These are phyloP conservation scores for Curvularia hawaiiensis DNA, from an alignment of 2,329 filamentous ascomycete genomes.

Conservation along the genomic window DNA sequence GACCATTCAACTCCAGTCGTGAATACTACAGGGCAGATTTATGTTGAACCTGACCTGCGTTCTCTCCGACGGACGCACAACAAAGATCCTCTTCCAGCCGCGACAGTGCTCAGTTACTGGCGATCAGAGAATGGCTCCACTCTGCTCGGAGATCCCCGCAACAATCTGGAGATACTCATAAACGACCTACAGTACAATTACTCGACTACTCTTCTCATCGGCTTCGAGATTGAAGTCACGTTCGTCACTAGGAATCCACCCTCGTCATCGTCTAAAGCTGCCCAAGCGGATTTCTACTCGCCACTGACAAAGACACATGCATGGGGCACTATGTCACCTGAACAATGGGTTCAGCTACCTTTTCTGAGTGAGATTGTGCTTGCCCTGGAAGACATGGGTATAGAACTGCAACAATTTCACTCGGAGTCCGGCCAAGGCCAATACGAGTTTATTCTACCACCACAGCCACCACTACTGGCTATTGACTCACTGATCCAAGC, in stretches of 20 bases:
- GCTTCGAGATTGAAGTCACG: slow-evolving; percentile 83
- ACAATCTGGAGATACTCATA: slow-evolving; percentile 54
- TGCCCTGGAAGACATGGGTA: slow-evolving; percentile 64
- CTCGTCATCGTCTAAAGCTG: slow-evolving; percentile 28
- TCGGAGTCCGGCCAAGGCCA: slow-evolving; percentile 75
- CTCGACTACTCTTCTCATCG: slow-evolving; percentile 66
- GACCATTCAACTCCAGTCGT: slow-evolving; percentile 63
- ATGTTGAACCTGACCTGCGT: slow-evolving; percentile 67
- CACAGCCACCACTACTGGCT: slow-evolving; percentile 66
- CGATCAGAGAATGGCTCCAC: slow-evolving; percentile 59
- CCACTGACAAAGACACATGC: slow-evolving; percentile 68
- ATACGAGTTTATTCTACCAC: slow-evolving; percentile 76
- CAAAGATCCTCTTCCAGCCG: slow-evolving; percentile 55
- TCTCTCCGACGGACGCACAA: slow-evolving; percentile 63
- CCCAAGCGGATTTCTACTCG: slow-evolving; percentile 34
- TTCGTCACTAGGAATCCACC: slow-evolving; percentile 61
- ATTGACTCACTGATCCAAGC: slow-evolving; percentile 74
- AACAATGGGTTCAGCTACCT: slow-evolving; percentile 64
- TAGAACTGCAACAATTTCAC: slow-evolving; percentile 75
- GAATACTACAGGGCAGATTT: slow-evolving; percentile 67
- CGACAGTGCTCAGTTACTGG: slow-evolving; percentile 72
- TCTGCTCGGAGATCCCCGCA: slow-evolving; percentile 65
- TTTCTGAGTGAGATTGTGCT: slow-evolving; percentile 70
- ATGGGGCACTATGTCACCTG: slow-evolving; percentile 70
- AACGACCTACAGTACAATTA: slow-evolving; percentile 57